Percentiles rank a stretch among this genome's conserved stretches.
Evolutionary conservation across 306 rosid genomes (phyloP).

Genomic region (Benincasa hispida): DNA sequence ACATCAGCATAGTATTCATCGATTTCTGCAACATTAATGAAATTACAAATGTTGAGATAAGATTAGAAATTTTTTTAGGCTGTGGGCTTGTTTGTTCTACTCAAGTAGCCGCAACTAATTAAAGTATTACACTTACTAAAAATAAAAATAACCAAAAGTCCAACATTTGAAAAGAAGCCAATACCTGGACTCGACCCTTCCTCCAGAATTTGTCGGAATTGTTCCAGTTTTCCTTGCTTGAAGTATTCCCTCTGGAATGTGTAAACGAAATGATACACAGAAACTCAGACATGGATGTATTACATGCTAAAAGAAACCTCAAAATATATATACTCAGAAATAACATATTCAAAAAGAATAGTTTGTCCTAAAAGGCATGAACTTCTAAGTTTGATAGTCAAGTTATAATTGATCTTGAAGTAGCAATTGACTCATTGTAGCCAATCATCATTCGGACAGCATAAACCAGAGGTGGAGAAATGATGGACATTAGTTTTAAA

Average conservation of each 20-base stretch:
- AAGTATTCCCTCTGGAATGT: constrained; percentile 82
- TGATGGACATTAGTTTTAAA: neutral
- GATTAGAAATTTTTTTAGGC: neutral
- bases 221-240: constrained; percentile 84
- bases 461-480: neutral
- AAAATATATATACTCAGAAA: neutral
- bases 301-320: neutral
- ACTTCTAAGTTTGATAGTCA: neutral
- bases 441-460: neutral
- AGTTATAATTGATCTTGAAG: neutral
- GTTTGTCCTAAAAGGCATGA: neutral
- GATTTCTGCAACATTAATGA: constrained; percentile 47
- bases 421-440: neutral
- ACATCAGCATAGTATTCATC: constrained; percentile 97
- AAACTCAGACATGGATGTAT: neutral
- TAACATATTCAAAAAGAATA: neutral
- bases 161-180: constrained; percentile 6
- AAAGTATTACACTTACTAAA: neutral
- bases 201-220: constrained; percentile 90
- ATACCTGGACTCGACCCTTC: constrained; percentile 96
- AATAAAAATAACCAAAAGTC: neutral
- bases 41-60: neutral
- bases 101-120: neutral
- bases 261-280: neutral
- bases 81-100: neutral